Conservation (phyloP, 1,139 yeast species). For the Barnettozyma hawaiiensis region DNA sequence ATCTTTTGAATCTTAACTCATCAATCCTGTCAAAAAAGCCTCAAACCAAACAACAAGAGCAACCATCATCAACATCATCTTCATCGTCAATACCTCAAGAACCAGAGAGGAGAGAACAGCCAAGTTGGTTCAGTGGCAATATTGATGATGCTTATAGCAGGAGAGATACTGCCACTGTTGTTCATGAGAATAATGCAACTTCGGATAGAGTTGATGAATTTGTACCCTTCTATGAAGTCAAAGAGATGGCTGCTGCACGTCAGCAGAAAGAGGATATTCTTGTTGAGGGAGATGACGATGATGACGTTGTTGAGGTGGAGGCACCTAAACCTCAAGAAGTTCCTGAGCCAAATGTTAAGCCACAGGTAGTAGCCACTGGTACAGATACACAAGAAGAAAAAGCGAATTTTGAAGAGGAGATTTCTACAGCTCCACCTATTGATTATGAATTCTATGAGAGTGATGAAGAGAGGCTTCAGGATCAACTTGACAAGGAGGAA, state of each 20-base stretch:
- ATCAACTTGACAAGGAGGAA: conserved; percentile 63
- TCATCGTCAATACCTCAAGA: background rate
- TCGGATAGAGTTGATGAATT: conserved; percentile 4
- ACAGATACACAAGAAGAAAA: conserved; percentile 5
- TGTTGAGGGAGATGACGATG: conserved; percentile 8
- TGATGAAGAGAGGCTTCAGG: conserved; percentile 32
- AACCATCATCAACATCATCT: background rate
- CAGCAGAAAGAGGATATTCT: conserved; percentile 3
- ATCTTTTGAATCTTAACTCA: conserved; percentile 9
- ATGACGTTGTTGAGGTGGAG: conserved; percentile 9
- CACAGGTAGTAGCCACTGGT: background rate
- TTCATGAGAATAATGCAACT: background rate
- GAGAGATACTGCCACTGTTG: background rate
- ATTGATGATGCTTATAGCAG: conserved; percentile 9
- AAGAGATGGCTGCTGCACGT: conserved; percentile 12
- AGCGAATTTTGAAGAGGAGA: conserved; percentile 8
- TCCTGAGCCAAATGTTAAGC: background rate
- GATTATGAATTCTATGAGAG: conserved; percentile 19
- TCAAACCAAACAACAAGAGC: background rate
- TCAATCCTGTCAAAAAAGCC: conserved; percentile 3
- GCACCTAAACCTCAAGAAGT: conserved; percentile 8
- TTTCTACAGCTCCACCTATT: conserved; percentile 8
- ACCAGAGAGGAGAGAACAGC: conserved; percentile 5
- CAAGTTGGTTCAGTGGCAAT: conserved; percentile 16
- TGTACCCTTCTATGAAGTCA: conserved; percentile 22